Conservation (phyloP, 2,329 filamentous ascomycete species). For the Cyphellophora attinorum region DNA sequence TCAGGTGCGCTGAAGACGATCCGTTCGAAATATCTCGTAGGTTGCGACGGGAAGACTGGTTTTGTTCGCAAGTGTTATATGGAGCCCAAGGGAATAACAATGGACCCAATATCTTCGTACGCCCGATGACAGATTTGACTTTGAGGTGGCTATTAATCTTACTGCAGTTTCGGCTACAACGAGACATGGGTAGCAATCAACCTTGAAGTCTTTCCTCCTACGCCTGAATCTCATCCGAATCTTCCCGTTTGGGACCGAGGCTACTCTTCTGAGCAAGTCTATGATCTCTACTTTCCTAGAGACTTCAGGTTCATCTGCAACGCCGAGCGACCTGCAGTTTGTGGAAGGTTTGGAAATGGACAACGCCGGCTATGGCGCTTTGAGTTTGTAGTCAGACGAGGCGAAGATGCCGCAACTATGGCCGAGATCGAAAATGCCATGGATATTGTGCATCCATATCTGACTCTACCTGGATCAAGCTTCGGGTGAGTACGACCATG, state of each 20-base stretch:
- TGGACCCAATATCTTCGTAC: too few species aligned
- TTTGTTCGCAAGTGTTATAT: constrained; percentile 37
- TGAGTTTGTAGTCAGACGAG: constrained; percentile 25
- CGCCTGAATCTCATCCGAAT: constrained; percentile 35
- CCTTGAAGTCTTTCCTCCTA: constrained; percentile 32
- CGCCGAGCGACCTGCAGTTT: constrained; percentile 31
- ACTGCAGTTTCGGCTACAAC: constrained; percentile 12
- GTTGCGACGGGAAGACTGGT: constrained; percentile 40
- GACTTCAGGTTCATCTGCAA: constrained; percentile 37
- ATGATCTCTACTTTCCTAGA: constrained; percentile 38
- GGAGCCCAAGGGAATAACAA: constrained; percentile 30
- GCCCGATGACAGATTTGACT: too few species aligned
- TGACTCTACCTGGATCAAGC: constrained; percentile 18
- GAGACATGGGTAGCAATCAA: constrained; percentile 41
- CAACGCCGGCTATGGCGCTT: constrained; percentile 35
- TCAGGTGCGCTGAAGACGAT: constrained; percentile 12
- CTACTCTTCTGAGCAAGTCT: constrained; percentile 36
- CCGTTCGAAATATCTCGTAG: constrained; percentile 26
- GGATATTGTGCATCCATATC: constrained; percentile 22
- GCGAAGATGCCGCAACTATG: constrained; percentile 23
- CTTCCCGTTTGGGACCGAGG: constrained; percentile 40
- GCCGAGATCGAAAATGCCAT: constrained; percentile 20
- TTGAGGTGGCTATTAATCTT: too few species aligned
- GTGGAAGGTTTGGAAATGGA: constrained; percentile 34
- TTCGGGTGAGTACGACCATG: constrained; percentile 18